phyloP scores from a whole-genome alignment of 371 early-diverging fungal species.

The Fennellomyces sp. region DNA sequence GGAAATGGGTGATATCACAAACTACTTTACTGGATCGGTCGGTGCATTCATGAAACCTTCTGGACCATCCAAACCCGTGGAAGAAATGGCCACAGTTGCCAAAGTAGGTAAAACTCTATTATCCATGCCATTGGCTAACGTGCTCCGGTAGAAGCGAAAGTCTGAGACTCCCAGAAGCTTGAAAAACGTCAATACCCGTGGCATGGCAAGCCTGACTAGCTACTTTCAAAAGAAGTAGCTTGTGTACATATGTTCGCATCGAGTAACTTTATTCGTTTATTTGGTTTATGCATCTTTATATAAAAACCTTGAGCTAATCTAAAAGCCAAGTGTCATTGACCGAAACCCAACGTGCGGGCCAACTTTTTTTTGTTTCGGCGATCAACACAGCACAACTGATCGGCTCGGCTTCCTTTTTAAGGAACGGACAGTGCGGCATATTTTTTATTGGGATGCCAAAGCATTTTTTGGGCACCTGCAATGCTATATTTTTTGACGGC shows the following conservation, averaged over 20 bases:
- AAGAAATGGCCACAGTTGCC: no score
- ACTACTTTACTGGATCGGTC: background rate
- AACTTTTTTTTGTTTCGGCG: background rate
- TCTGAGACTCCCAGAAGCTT: conserved; percentile 7
- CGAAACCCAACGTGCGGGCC: no score
- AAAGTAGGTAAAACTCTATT: no score
- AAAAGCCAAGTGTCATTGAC: no score
- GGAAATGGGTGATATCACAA: conserved; percentile 5
- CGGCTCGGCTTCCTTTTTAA: background rate
- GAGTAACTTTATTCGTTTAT: no score
- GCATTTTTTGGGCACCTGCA: no score
- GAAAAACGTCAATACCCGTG: conserved; percentile 6
- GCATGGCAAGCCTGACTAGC: conserved; percentile 6
- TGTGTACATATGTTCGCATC: no score
- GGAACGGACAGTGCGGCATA: background rate
- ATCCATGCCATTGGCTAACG: no score
- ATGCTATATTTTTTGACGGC: background rate
- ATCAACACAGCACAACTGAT: background rate
- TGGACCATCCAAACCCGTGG: no score
- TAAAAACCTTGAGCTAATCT: no score
- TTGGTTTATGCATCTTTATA: no score
- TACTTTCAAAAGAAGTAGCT: conserved; percentile 4
- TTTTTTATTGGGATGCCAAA: no score
- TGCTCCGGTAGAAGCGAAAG: background rate
- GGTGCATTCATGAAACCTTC: background rate